These are phyloP conservation scores for Fusarium buxicola DNA, from an alignment of 2,329 filamentous ascomycete genomes.

Conservation along the genomic window DNA sequence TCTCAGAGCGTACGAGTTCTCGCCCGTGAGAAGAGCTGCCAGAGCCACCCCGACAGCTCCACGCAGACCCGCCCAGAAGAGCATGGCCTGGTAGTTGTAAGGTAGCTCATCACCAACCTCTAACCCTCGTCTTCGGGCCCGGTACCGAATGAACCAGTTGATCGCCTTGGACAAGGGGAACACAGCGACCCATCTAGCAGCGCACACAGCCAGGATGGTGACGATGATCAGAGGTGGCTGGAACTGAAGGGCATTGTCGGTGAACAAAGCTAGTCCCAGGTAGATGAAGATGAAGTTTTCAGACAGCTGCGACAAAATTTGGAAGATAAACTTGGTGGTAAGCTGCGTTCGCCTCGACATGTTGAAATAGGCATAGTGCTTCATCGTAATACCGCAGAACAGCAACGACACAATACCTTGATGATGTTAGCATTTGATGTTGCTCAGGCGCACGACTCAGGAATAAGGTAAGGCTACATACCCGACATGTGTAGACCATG, in stretches of 20 bases:
- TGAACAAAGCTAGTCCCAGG: constrained; percentile 92
- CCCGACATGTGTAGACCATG: constrained; percentile 96
- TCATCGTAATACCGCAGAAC: constrained; percentile 97
- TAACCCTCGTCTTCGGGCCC: constrained; percentile 77
- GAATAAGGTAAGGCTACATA: constrained; percentile 57
- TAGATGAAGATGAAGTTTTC: constrained; percentile 99
- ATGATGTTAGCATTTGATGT: constrained; percentile 18
- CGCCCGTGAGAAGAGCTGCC: constrained; percentile 86
- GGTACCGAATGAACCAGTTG: constrained; percentile 92
- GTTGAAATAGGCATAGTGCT: constrained; percentile 99
- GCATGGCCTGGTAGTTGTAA: constrained; percentile 97
- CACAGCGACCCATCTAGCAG: constrained; percentile 91
- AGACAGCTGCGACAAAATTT: constrained; percentile 91
- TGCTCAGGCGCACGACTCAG: background rate
- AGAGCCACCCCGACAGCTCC: constrained; percentile 96
- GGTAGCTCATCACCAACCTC: constrained; percentile 89
- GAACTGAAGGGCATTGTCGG: constrained; percentile 86
- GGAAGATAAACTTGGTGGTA: constrained; percentile 97
- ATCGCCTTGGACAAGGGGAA: constrained; percentile 91
- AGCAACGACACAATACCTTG: constrained; percentile 93
- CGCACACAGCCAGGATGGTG: constrained; percentile 90
- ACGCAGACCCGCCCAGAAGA: constrained; percentile 98
- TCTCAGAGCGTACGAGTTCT: constrained; percentile 83
- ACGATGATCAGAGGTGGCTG: constrained; percentile 96
- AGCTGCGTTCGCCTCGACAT: constrained; percentile 98